Conservation (phyloP, 1,284 basidiomycete species). For the Microbotryum intermedium region DNA sequence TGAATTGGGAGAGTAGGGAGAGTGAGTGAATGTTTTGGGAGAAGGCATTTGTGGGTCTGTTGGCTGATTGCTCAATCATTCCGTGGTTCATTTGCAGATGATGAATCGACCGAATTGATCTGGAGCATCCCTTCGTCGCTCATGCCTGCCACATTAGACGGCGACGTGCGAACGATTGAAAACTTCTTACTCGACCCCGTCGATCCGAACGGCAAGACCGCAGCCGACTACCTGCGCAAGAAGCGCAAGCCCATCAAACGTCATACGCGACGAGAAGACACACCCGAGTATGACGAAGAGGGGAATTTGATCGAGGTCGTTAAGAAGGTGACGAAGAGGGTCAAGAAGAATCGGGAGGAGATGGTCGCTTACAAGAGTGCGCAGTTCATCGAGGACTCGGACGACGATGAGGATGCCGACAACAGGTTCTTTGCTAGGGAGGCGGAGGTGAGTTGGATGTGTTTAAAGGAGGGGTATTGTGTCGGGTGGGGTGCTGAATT, state of each 20-base stretch:
- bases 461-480: conserved; percentile 10
- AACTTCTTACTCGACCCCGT: conserved; percentile 66
- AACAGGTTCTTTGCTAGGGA: conserved; percentile 66
- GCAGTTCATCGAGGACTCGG: conserved; percentile 63
- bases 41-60: too few relatives aligned
- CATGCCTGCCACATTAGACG: conserved; percentile 54
- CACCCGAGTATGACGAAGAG: conserved; percentile 42
- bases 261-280: conserved; percentile 44
- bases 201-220: conserved; percentile 60
- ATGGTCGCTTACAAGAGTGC: conserved; percentile 71
- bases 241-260: conserved; percentile 44
- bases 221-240: conserved; percentile 56
- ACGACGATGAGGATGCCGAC: conserved; percentile 51
- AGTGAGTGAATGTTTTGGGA: conserved; percentile 45
- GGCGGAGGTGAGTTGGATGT: conserved; percentile 49
- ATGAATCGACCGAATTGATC: conserved; percentile 6
- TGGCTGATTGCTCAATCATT: conserved; percentile 5
- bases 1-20: conserved; percentile 55
- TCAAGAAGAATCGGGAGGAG: conserved; percentile 46
- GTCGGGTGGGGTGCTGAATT: background rate
- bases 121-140: conserved; percentile 70
- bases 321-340: conserved; percentile 45
- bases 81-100: conserved; percentile 7
- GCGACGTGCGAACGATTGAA: conserved; percentile 59
- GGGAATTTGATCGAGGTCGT: conserved; percentile 15